Evolutionary conservation across 768 basidiomycete genomes (phyloP), one percentile per base, ranked within the genome.

Genomic region (Favolaschia claudopus): DNA sequence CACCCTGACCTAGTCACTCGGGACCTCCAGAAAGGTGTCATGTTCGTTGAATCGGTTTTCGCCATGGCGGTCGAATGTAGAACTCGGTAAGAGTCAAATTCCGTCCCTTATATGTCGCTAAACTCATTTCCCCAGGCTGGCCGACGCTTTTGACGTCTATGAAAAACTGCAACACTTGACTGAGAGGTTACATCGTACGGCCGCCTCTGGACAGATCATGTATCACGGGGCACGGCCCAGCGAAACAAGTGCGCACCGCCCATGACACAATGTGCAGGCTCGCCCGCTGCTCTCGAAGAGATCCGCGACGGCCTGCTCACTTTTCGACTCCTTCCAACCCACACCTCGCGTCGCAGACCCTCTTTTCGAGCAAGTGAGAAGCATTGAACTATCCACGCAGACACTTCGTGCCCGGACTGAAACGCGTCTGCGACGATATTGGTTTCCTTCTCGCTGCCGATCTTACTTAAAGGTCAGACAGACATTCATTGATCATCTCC

Each of bases 1-100:
- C 92, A 95, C 69, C 70, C 81, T 1, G 97, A 99, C 69, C 67
- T 99, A 43, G 82, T 85, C 10, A 94, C 93, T n/a, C 88, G 91
- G 14, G 96, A 99, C 58, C 77, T 98, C 17, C 89, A 89, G 68
- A 83, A 93, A 60, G 92, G 89, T 7, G 72, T 91, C 17, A 87
- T 84, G 62, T 83, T 91, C 55, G 80, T 94, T 5, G 95, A 98
- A 72, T 93, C 89, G 37, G 82, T 86, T 2, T 89, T 94, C 70
- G 82, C 81, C 4, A 74, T 89, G 44, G 89, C 89, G 2, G 64
- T 95, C 15, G 81, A 82, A 33, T 71, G 85, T 27, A 79, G 93
- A 69, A 72, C 83, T 29, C 73, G 82, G 95, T 95, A 71, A 73
- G 88, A 77, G 20, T 25, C 22, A n/a, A 55, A 33, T 10, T 31